Evolutionary conservation across 1,139 yeast species (phyloP).

Genomic region (Taphrina flavorubra): DNA sequence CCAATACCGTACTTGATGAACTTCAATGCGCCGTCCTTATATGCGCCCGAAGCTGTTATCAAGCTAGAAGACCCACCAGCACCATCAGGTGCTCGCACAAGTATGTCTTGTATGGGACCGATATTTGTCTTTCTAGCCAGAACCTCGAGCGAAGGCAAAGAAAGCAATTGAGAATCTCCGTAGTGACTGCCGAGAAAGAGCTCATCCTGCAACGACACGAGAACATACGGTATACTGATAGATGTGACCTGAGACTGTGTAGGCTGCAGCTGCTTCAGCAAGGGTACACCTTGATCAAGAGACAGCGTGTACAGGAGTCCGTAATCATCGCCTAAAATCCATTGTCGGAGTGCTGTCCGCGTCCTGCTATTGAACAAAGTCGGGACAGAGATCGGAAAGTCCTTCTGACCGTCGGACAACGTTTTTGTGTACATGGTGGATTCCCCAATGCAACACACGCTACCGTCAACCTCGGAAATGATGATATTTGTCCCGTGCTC

Average conservation of each 20-base stretch:
- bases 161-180: conserved; percentile 46
- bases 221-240: conserved; percentile 43
- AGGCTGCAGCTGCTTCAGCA: conserved; percentile 19
- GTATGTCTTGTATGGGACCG: conserved; percentile 47
- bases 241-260: conserved; percentile 35
- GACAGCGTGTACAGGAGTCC: conserved; percentile 45
- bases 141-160: conserved; percentile 40
- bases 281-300: conserved; percentile 22
- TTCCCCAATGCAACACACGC: conserved; percentile 46
- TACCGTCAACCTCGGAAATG: conserved; percentile 40
- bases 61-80: conserved; percentile 42
- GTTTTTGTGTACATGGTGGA: conserved; percentile 40
- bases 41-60: conserved; percentile 47
- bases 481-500: conserved; percentile 45
- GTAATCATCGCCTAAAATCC: conserved; percentile 46
- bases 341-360: conserved; percentile 41
- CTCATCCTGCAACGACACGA: conserved; percentile 32
- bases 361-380: conserved; percentile 45
- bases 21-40: conserved; percentile 46
- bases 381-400: conserved; percentile 44
- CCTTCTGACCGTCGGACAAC: conserved; percentile 23
- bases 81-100: conserved; percentile 40
- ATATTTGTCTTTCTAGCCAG: conserved; percentile 44
- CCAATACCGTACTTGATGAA: conserved; percentile 46
- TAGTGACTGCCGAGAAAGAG: conserved; percentile 47